Percentiles rank a stretch among this genome's conserved stretches.
Conservation (phyloP, 192 early-diverging fungal genomes). For the Coemansia sp. region DNA sequence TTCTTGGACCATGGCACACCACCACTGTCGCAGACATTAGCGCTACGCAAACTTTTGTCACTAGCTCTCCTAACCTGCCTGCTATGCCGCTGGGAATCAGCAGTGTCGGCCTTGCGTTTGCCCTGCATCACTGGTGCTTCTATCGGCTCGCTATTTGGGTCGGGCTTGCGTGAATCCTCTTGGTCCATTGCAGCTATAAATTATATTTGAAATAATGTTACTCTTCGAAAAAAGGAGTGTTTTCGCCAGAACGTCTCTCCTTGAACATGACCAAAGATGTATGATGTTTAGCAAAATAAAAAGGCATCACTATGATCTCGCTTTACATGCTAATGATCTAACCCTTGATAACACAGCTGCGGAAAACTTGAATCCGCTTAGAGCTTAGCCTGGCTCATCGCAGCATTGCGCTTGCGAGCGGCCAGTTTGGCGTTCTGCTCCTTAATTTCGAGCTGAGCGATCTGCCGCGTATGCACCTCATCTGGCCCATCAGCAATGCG, state of each 20-base stretch:
- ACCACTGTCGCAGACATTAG: not conserved
- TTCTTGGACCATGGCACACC: not conserved
- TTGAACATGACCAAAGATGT: not conserved
- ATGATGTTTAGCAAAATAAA: not conserved
- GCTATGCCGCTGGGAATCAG: not conserved
- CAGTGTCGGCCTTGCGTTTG: not conserved
- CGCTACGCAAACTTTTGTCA: not conserved
- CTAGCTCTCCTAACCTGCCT: not conserved
- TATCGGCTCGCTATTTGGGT: not conserved
- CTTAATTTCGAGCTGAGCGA: constrained; percentile 75
- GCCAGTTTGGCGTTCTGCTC: constrained; percentile 38
- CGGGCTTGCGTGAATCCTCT: not conserved
- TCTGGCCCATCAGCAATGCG: constrained; percentile 95
- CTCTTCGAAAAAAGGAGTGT: not conserved
- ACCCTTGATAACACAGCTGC: not conserved
- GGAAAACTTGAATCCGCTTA: not conserved
- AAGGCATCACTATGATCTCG: not conserved
- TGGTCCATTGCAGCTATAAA: not conserved
- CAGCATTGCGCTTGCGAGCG: constrained; percentile 13
- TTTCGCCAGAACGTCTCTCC: not conserved
- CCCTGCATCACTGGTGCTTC: not conserved
- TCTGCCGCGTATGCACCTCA: constrained; percentile 86
- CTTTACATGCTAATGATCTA: not conserved
- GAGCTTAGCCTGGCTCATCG: constrained; percentile 9
- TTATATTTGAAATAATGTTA: not conserved